Base-by-base conservation (phyloP, 306 rosid genomes). In the Echinosophora koreensis region DNA sequence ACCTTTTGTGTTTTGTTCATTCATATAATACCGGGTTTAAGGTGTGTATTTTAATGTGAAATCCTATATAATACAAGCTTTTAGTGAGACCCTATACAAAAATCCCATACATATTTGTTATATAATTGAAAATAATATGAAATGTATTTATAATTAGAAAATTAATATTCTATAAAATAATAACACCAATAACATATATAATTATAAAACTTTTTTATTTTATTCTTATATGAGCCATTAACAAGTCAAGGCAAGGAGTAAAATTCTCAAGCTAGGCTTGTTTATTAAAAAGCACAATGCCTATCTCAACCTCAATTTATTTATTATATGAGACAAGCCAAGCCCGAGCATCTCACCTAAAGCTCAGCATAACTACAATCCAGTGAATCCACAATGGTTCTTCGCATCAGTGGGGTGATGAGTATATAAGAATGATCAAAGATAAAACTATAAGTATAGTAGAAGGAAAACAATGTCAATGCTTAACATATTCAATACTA, bases 401-500 rank as follows among this genome's bases (percentile, higher is more conserved):
- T 65, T 65, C 8, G 65, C 30, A 39, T 65, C 22, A 10, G 27
- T 44, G 9, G 30, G 41, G 13, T 15, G 18, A 9, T 22, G 55
- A 49, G 44, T 44, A 49, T 37, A 62, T 42, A 67, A 42, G 39
- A 15, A 42, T 67, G 35, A 57, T 32, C 28, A 67, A 67, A 67
- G 68, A 67, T 35, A 64, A 52, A 75, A 28, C 17, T 42, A 42
- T 0, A 66, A 46, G 14, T 27, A 42, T 7, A 17, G 44, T 14
- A 59, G 68, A 44, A 42, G 46, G 35, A 74, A 44, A 59, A 28
- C 37, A 46, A 60, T 35, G 54, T 46, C 73, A 54, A 76, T 51
- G 44, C 30, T 8, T 62, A 14, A 54, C 84, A 37, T 66, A 52
- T 67, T 38, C 39, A 13, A 60, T 14, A 9, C 30, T 80, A 74